Percentiles rank a stretch among this genome's conserved stretches.
Conservation (phyloP, 192 early-diverging fungal species). For the Piromyces finnis region DNA sequence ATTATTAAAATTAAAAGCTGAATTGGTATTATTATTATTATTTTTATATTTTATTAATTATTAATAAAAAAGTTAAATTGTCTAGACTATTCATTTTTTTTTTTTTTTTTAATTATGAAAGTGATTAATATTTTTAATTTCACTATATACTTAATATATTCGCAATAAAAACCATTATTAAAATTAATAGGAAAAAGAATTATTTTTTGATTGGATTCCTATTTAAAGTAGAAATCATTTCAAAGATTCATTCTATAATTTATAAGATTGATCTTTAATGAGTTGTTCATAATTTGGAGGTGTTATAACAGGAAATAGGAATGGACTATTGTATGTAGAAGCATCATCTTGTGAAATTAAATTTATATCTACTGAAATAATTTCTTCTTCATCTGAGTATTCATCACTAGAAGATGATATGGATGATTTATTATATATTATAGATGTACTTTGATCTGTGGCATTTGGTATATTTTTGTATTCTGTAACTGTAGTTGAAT, state of each 20-base stretch:
- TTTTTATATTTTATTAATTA: too few species aligned
- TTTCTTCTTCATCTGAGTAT: not conserved
- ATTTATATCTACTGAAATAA: not conserved
- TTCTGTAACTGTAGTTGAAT: not conserved
- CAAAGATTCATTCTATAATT: too few species aligned
- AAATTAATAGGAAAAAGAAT: too few species aligned
- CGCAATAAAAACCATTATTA: too few species aligned
- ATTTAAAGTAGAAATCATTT: not conserved
- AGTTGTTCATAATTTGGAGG: not conserved
- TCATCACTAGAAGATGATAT: not conserved
- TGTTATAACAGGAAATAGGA: not conserved
- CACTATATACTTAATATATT: too few species aligned
- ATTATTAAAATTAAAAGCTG: too few species aligned
- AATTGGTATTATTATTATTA: too few species aligned
- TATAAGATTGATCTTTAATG: not conserved
- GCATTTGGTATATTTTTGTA: not conserved
- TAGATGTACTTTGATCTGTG: not conserved
- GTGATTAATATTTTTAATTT: too few species aligned
- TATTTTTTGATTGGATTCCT: too few species aligned
- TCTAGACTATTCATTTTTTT: too few species aligned
- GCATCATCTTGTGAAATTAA: not conserved
- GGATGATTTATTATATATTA: not conserved
- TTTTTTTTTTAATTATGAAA: too few species aligned
- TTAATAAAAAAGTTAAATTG: too few species aligned
- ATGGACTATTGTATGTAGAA: not conserved